Conservation (phyloP, 2,329 filamentous ascomycete species). For the Chaetomium sp. region DNA sequence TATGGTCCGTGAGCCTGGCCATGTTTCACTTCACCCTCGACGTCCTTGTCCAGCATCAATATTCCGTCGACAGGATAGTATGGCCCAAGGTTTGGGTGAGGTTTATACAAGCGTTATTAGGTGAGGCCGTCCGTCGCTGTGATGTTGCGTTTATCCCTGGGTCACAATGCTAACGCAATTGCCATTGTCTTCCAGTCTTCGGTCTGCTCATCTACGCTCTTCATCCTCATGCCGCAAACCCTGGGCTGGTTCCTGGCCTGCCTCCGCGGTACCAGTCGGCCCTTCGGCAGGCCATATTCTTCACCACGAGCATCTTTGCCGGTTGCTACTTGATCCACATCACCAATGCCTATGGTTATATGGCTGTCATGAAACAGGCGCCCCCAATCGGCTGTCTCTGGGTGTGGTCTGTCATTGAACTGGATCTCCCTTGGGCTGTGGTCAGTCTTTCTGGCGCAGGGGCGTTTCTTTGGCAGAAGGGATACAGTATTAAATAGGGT, state of each 20-base stretch:
- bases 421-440: slow-evolving; percentile 69
- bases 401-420: slow-evolving; percentile 90
- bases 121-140: slow-evolving; percentile 43
- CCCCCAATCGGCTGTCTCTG: slow-evolving; percentile 88
- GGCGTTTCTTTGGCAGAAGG: slow-evolving; percentile 52
- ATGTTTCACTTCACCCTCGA: slow-evolving; percentile 79
- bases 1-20: slow-evolving; percentile 64
- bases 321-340: slow-evolving; percentile 83
- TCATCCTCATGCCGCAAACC: slow-evolving; percentile 55
- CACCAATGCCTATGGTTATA: slow-evolving; percentile 78
- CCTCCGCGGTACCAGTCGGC: slow-evolving; percentile 49
- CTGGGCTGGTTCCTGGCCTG: slow-evolving; percentile 53
- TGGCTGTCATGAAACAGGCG: slow-evolving; percentile 87
- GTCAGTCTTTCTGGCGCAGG: slow-evolving; percentile 52
- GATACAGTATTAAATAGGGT: slow-evolving; percentile 49
- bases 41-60: slow-evolving; percentile 77
- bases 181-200: slow-evolving; percentile 49
- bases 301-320: slow-evolving; percentile 58
- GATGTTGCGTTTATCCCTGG: background rate
- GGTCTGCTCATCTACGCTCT: slow-evolving; percentile 58
- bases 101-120: slow-evolving; percentile 54
- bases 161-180: slow-evolving; percentile 24
- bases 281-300: slow-evolving; percentile 65
- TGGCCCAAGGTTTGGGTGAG: slow-evolving; percentile 60
- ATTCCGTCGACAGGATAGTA: slow-evolving; percentile 61